Conservation (phyloP, 257 asterid genomes). For the Ballota nigra region DNA sequence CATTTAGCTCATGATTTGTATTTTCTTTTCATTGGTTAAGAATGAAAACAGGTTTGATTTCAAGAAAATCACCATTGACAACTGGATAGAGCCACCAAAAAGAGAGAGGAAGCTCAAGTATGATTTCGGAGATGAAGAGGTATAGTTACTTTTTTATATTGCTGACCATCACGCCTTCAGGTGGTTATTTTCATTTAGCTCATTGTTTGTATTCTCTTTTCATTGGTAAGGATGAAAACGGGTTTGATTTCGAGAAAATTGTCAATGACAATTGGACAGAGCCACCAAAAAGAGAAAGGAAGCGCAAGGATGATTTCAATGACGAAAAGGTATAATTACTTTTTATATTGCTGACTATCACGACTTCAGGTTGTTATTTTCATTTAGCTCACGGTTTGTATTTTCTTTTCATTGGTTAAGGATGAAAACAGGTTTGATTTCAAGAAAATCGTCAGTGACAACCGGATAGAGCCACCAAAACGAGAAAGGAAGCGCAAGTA, state of each 20-base stretch:
- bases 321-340: constrained; percentile 70
- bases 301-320: constrained; percentile 90
- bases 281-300: constrained; percentile 89
- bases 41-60: constrained; percentile 84
- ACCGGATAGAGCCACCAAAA: constrained; percentile 88
- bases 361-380: neutral
- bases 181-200: neutral
- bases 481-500: constrained; percentile 98
- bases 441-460: constrained; percentile 91
- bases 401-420: constrained; percentile 35
- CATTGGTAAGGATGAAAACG: constrained; percentile 68
- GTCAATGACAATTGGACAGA: constrained; percentile 90
- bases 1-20: constrained; percentile 5
- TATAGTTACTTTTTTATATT: constrained; percentile 21
- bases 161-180: neutral
- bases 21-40: constrained; percentile 35
- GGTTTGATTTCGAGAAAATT: constrained; percentile 90
- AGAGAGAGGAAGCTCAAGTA: constrained; percentile 62
- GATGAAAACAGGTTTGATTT: constrained; percentile 86
- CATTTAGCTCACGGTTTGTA: constrained; percentile 6
- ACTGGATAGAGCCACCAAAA: constrained; percentile 90
- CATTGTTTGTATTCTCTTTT: constrained; percentile 12
- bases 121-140: constrained; percentile 89
- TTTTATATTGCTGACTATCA: constrained; percentile 11
- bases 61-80: constrained; percentile 92